Conservation (phyloP, 441 rosid genomes). For the Populus tomentosa region DNA sequence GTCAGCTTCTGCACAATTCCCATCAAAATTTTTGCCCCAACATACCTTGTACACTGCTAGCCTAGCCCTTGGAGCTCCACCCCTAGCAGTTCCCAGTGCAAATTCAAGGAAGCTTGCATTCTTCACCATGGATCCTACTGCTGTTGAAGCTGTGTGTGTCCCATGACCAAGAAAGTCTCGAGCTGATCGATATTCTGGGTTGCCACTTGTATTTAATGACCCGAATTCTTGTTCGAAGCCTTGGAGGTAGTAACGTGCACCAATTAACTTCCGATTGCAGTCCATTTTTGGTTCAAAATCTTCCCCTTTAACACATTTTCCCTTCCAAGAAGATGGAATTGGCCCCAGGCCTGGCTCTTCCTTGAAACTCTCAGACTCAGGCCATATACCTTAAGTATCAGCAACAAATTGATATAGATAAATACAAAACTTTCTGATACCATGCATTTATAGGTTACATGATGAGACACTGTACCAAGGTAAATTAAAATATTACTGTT, state of each 20-base stretch:
- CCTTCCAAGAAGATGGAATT: slow-evolving; percentile 54
- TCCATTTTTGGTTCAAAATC: slow-evolving; percentile 37
- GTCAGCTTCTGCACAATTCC: slow-evolving; percentile 46
- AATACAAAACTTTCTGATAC: not conserved
- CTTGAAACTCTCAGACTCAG: slow-evolving; percentile 55
- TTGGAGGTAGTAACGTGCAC: slow-evolving; percentile 52
- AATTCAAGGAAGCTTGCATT: slow-evolving; percentile 38
- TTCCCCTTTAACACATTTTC: slow-evolving; percentile 52
- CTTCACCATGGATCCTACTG: slow-evolving; percentile 39
- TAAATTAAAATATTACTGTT: too few species aligned
- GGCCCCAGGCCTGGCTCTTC: slow-evolving; percentile 36
- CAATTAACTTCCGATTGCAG: slow-evolving; percentile 59
- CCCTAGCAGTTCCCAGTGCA: slow-evolving; percentile 47
- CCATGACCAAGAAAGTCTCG: slow-evolving; percentile 43
- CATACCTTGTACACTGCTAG: slow-evolving; percentile 59
- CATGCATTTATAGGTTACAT: not conserved
- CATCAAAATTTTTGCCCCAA: slow-evolving; percentile 32
- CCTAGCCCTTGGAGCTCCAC: slow-evolving; percentile 63
- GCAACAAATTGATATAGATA: not conserved
- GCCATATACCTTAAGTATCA: slow-evolving; percentile 56
- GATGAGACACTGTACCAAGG: not conserved
- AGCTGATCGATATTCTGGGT: slow-evolving; percentile 40
- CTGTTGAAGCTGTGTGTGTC: slow-evolving; percentile 50
- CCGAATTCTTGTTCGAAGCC: slow-evolving; percentile 40
- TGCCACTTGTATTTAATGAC: slow-evolving; percentile 18